Conservation (phyloP, 257 asterid genomes). For the Capsicum rhomboideum region DNA sequence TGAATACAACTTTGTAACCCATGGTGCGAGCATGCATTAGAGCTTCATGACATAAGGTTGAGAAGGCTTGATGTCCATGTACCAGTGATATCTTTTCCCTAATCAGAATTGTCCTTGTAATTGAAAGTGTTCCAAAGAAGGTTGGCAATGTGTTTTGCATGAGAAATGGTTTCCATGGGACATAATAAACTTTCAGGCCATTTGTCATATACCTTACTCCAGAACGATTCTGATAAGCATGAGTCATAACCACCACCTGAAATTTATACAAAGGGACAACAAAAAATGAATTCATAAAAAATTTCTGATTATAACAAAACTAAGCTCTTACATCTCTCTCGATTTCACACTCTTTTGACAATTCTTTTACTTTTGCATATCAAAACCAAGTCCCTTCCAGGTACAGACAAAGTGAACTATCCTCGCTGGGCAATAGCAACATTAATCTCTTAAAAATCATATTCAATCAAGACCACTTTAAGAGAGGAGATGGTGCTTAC, state of each 20-base stretch:
- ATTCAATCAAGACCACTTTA: neutral
- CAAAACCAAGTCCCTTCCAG: neutral
- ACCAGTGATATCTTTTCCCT: slow-evolving; percentile 82
- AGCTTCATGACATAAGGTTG: slow-evolving; percentile 93
- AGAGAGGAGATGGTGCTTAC: neutral
- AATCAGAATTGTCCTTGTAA: slow-evolving; percentile 71
- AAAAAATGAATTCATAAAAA: neutral
- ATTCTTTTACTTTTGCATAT: neutral
- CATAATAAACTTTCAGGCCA: slow-evolving; percentile 85
- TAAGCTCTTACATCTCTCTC: neutral
- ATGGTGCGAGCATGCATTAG: slow-evolving; percentile 96
- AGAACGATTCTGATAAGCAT: slow-evolving; percentile 79
- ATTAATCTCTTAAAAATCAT: neutral
- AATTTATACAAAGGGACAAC: slow-evolving; percentile 2
- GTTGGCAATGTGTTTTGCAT: slow-evolving; percentile 95
- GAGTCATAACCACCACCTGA: slow-evolving; percentile 93
- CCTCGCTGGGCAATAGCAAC: neutral
- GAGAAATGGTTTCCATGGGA: slow-evolving; percentile 86
- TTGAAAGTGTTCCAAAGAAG: slow-evolving; percentile 79
- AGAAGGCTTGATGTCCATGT: slow-evolving; percentile 96
- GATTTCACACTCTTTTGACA: neutral
- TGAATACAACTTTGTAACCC: slow-evolving; percentile 92
- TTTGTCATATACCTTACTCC: slow-evolving; percentile 95
- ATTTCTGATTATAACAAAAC: neutral
- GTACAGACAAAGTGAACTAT: neutral